Evolutionary conservation across 2,329 filamentous ascomycete genomes (phyloP).

Genomic region (Harringtonia aguacate): DNA sequence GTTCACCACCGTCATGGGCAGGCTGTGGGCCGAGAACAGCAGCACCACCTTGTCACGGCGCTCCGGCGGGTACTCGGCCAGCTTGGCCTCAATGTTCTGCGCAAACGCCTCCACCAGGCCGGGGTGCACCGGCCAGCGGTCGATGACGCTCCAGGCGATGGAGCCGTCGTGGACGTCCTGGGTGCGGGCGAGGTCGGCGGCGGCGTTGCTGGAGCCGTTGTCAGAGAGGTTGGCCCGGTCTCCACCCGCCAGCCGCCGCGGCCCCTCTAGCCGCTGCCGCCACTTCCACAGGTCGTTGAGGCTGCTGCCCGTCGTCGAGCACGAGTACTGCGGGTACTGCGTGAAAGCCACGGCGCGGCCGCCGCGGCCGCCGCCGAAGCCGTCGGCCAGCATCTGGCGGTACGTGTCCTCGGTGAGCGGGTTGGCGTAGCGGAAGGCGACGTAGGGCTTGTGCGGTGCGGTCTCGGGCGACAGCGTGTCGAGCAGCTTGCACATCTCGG

Average conservation of each 20-base stretch:
- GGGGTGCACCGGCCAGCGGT: constrained; percentile 88
- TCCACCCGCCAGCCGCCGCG: constrained; percentile 28
- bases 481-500: constrained; percentile 94
- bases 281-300: constrained; percentile 98
- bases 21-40: constrained; percentile 87
- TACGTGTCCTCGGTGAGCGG: constrained; percentile 96
- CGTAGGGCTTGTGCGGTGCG: constrained; percentile 93
- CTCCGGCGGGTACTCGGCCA: constrained; percentile 75
- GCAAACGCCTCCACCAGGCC: constrained; percentile 89
- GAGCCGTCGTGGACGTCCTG: constrained; percentile 38
- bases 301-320: constrained; percentile 91
- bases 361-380: constrained; percentile 82
- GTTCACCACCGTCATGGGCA: constrained; percentile 97
- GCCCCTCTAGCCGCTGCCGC: constrained; percentile 78
- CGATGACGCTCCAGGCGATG: constrained; percentile 95
- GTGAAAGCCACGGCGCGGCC: constrained; percentile 93
- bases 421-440: constrained; percentile 90
- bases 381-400: constrained; percentile 67
- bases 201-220: constrained; percentile 7
- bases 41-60: constrained; percentile 71
- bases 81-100: constrained; percentile 77
- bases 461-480: constrained; percentile 87
- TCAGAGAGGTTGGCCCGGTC: too few relatives aligned
- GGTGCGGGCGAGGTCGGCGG: constrained; percentile 9
- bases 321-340: constrained; percentile 97